phyloP scores from a whole-genome alignment of 2,329 filamentous ascomycete genomes.

The Monilinia laxa region DNA sequence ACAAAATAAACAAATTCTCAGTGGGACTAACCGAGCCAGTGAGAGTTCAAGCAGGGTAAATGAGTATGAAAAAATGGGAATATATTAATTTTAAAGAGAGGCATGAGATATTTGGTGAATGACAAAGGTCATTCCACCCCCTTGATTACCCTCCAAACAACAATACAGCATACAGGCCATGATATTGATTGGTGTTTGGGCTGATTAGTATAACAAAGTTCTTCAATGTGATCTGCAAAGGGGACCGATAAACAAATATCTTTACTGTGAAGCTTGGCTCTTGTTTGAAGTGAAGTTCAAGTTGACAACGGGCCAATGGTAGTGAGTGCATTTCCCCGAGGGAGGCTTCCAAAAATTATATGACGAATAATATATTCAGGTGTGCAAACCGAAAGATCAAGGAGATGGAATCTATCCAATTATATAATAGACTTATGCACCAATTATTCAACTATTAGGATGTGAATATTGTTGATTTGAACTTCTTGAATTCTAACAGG shows the following conservation, averaged over 20 bases:
- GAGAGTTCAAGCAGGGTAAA: neutral
- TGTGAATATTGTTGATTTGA: neutral
- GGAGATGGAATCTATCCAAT: neutral
- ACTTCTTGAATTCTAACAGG: neutral
- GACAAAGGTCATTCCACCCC: conserved; percentile 17
- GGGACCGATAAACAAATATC: conserved; percentile 2
- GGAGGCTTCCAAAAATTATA: neutral
- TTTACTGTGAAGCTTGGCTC: neutral
- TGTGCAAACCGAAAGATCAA: neutral
- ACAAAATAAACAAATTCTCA: neutral
- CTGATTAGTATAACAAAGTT: neutral
- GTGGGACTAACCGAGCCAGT: conserved; percentile 10
- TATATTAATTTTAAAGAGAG: neutral
- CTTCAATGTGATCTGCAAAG: conserved; percentile 6
- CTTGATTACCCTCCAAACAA: neutral
- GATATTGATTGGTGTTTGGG: neutral
- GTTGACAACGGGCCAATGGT: neutral
- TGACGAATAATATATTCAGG: neutral
- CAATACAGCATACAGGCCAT: conserved; percentile 1
- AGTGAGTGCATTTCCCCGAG: neutral
- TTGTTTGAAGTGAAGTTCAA: neutral
- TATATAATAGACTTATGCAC: neutral
- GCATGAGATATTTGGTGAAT: conserved; percentile 8
- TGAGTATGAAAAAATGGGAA: neutral
- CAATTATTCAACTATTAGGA: neutral